Conservation (phyloP, 345 rosid species). For the Rhizophora apiculata region DNA sequence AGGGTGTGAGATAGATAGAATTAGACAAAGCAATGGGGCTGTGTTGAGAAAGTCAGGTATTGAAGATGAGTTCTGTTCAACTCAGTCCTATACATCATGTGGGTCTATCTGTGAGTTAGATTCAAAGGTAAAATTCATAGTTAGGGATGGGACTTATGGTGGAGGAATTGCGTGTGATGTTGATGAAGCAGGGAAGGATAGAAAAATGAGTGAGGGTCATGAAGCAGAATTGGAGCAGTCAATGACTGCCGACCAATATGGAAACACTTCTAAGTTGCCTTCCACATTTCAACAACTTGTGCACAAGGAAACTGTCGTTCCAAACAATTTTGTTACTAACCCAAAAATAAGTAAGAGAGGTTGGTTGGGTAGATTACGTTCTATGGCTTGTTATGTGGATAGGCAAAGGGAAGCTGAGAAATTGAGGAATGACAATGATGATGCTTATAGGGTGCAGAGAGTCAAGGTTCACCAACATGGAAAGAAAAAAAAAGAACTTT, state of each 20-base stretch:
- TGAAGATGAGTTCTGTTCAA: conserved; percentile 51
- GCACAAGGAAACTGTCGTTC: conserved; percentile 29
- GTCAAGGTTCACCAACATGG: conserved; percentile 42
- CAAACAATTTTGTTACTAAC: conserved; percentile 20
- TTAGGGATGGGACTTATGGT: conserved; percentile 37
- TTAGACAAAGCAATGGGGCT: conserved; percentile 43
- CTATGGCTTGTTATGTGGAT: conserved; percentile 53
- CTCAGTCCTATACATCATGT: conserved; percentile 39
- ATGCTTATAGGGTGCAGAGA: conserved; percentile 20
- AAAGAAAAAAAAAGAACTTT: conserved; percentile 19
- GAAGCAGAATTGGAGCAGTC: conserved; percentile 19
- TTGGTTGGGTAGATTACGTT: conserved; percentile 61
- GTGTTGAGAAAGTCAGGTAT: conserved; percentile 42
- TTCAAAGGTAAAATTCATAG: conserved; percentile 25
- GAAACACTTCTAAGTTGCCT: conserved; percentile 18
- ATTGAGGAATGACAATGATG: conserved; percentile 32
- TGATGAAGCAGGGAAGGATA: conserved; percentile 25
- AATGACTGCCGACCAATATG: conserved; percentile 18
- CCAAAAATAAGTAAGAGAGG: conserved; percentile 45
- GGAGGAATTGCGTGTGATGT: conserved; percentile 25
- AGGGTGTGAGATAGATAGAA: conserved; percentile 35
- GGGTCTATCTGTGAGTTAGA: conserved; percentile 38
- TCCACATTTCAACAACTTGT: conserved; percentile 23
- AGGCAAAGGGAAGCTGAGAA: conserved; percentile 35
- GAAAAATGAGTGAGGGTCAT: conserved; percentile 15